Base-by-base conservation (phyloP, 306 rosid species). In the Herpetospermum pedunculosum region DNA sequence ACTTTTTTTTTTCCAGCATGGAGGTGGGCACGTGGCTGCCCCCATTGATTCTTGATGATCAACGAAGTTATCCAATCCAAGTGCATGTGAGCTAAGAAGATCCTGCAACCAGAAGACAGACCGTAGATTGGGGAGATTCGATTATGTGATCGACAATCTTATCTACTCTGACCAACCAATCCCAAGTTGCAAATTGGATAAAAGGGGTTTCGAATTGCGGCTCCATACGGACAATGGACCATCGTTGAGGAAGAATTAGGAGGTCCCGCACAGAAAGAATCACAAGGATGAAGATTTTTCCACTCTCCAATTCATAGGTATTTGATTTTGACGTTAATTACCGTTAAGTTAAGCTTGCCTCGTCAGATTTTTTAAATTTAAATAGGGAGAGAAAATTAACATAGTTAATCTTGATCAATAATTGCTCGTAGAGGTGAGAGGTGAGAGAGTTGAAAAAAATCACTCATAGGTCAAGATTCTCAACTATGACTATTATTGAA, bases 1-100 rank as follows among this genome's bases (percentile, higher is more conserved):
- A 19, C 77, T 62, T 82, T 82, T 78, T 7, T 34, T 86, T 90
- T 90, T 18, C 87, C 96, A 87, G 88, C 96, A 76, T 92, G 98
- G 98, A 86, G 14, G 50, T 23, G 77, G 70, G 43, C 72, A 84
- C 89, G 85, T 84, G 86, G 86, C 65, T 0, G 16, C 6, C 53
- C 10, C n/a, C 49, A 44, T 44, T 44, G 0, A 19, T 50, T 50
- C 26, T n/a, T 50, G 37, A 58, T 62, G 26, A 62, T 32, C 44
- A 8, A n/a, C 25, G 14, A 79, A 77, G 86, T 84, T 88, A 78
- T 2, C n/a, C n/a, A n/a, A n/a, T 92, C 92, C 88, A 58, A 60
- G 2, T 26, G 77, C 76, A 77, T 57, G 75, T 47, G 69, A 64
- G 19, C 16, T 37, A 44, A 11, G 49, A 38, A 30, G 26, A 44